Percentiles rank a stretch among this genome's conserved stretches.
These are phyloP conservation scores for Protomyces inundatus DNA, from an alignment of 1,139 yeast genomes.

Conservation along the genomic window DNA sequence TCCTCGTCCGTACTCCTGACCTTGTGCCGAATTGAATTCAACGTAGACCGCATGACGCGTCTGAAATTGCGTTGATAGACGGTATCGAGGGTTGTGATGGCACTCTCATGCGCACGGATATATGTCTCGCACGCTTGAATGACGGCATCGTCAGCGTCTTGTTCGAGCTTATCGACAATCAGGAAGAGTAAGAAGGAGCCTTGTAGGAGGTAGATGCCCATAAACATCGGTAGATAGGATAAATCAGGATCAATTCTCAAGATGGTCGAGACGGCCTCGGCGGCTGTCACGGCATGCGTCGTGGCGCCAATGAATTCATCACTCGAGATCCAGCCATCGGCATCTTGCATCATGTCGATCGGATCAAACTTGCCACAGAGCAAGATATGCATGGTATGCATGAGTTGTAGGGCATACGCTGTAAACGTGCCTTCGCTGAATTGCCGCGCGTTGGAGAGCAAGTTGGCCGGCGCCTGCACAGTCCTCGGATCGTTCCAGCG, in stretches of 20 bases:
- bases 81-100: constrained; percentile 38
- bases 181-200: constrained; percentile 36
- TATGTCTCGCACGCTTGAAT: constrained; percentile 38
- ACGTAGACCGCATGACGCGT: constrained; percentile 36
- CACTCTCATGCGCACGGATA: constrained; percentile 39
- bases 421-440: constrained; percentile 29
- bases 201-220: constrained; percentile 38
- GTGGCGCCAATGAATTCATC: constrained; percentile 35
- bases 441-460: background rate
- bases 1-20: constrained; percentile 26
- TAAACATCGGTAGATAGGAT: constrained; percentile 39
- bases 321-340: constrained; percentile 34
- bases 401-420: constrained; percentile 32
- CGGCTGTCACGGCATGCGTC: constrained; percentile 36
- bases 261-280: constrained; percentile 35
- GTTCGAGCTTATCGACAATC: constrained; percentile 37
- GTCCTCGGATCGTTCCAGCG: constrained; percentile 13
- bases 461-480: background rate
- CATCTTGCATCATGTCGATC: constrained; percentile 32
- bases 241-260: constrained; percentile 37
- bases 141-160: constrained; percentile 37
- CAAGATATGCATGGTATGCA: constrained; percentile 32
- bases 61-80: constrained; percentile 39
- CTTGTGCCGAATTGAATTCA: constrained; percentile 30
- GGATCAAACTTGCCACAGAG: constrained; percentile 34